These are phyloP conservation scores for Thelonectria discophora DNA, from an alignment of 2,329 filamentous ascomycete species.

Conservation along the genomic window DNA sequence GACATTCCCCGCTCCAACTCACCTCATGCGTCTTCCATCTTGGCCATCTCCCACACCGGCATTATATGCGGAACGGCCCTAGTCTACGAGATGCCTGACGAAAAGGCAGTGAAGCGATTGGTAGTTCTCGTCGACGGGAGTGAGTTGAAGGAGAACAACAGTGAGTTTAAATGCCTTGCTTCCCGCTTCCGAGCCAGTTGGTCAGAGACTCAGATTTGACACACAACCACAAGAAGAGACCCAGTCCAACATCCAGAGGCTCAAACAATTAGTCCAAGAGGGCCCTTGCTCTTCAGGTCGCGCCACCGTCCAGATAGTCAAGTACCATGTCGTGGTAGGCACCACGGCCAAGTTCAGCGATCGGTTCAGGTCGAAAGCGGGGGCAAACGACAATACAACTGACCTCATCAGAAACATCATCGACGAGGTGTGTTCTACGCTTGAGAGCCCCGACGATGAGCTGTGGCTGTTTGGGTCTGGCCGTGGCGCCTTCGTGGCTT, in stretches of 20 bases:
- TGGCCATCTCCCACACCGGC: neutral
- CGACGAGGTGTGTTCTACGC: constrained; percentile 26
- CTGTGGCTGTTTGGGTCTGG: constrained; percentile 40
- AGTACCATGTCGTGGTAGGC: constrained; percentile 29
- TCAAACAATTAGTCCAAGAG: constrained; percentile 30
- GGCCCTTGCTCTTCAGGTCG: constrained; percentile 21
- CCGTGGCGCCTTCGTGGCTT: constrained; percentile 34
- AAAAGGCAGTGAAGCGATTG: constrained; percentile 28
- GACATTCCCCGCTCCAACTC: neutral
- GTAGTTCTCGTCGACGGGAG: constrained; percentile 36
- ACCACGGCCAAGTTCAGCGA: constrained; percentile 28
- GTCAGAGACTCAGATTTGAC: constrained; percentile 24
- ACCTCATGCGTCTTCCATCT: neutral
- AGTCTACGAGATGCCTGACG: constrained; percentile 29
- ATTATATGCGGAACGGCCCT: neutral
- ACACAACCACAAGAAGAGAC: constrained; percentile 26
- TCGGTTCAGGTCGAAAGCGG: constrained; percentile 21
- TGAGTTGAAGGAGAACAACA: constrained; percentile 26
- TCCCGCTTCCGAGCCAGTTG: neutral
- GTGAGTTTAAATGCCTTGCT: neutral
- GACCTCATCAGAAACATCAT: constrained; percentile 35
- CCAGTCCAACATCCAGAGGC: constrained; percentile 33
- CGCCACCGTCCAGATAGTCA: constrained; percentile 28
- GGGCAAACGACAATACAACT: constrained; percentile 27
- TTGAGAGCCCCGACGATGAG: constrained; percentile 35